These are phyloP conservation scores for Intubia oerlemansii DNA, from an alignment of 2,329 filamentous ascomycete species.

Conservation along the genomic window DNA sequence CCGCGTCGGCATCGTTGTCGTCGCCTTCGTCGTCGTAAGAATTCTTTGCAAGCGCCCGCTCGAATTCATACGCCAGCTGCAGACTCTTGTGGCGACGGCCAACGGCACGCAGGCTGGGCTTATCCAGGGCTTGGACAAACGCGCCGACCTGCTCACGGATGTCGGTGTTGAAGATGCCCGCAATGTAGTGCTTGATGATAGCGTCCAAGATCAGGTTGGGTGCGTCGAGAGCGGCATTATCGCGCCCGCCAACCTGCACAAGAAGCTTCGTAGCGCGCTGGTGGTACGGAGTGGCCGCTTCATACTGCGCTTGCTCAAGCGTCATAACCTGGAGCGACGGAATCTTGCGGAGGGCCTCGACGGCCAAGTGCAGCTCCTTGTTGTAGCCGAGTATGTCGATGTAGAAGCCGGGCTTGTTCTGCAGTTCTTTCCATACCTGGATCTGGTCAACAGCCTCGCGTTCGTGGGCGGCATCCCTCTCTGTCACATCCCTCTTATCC, in stretches of 20 bases:
- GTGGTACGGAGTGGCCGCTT: slow-evolving; percentile 28
- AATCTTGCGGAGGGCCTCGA: slow-evolving; percentile 26
- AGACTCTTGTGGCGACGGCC: slow-evolving; percentile 30
- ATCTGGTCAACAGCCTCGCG: slow-evolving; percentile 17
- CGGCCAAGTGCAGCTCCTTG: slow-evolving; percentile 26
- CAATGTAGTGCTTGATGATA: slow-evolving; percentile 24
- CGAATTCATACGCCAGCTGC: slow-evolving; percentile 33
- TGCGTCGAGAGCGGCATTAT: slow-evolving; percentile 7
- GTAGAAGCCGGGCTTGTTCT: slow-evolving; percentile 18
- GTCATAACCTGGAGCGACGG: slow-evolving; percentile 29
- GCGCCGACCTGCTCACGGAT: slow-evolving; percentile 21
- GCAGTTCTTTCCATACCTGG: slow-evolving; percentile 23
- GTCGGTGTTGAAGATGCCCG: slow-evolving; percentile 25
- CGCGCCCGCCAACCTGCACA: slow-evolving; percentile 13
- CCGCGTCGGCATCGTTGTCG: slow-evolving; percentile 14
- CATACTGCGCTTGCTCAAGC: slow-evolving; percentile 30
- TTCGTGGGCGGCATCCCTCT: slow-evolving; percentile 15
- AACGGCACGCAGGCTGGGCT: slow-evolving; percentile 18
- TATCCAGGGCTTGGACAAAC: slow-evolving; percentile 12
- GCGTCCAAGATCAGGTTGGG: slow-evolving; percentile 11
- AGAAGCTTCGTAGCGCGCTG: slow-evolving; percentile 20
- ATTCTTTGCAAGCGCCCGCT: slow-evolving; percentile 26
- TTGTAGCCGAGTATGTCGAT: slow-evolving; percentile 27
- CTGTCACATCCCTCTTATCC: slow-evolving; percentile 17
- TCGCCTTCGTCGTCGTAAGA: slow-evolving; percentile 22